Evolutionary conservation across 1,139 yeast species (phyloP).

Genomic region (Torulaspora globosa): DNA sequence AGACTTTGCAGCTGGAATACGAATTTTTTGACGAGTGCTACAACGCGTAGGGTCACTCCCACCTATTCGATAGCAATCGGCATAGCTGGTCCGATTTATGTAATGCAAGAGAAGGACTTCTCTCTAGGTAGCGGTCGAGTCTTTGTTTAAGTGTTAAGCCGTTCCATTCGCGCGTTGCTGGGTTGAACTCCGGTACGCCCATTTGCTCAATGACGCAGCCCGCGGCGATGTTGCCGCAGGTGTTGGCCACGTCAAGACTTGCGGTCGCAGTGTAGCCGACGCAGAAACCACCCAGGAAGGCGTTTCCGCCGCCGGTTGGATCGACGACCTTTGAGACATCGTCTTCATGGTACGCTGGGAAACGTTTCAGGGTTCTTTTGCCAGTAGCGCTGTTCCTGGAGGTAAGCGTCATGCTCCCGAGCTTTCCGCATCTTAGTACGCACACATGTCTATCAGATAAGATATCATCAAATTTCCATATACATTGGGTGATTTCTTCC

Average conservation of each 20-base stretch:
- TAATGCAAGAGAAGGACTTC: neutral
- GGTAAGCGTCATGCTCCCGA: conserved; percentile 52
- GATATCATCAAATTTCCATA: conserved; percentile 41
- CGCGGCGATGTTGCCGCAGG: conserved; percentile 73
- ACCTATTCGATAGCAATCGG: conserved; percentile 7
- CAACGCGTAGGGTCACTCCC: conserved; percentile 22
- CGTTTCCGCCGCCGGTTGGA: conserved; percentile 94
- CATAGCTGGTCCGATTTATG: conserved; percentile 10
- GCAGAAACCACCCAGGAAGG: conserved; percentile 78
- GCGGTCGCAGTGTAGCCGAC: conserved; percentile 53
- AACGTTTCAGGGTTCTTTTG: conserved; percentile 38
- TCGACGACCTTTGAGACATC: conserved; percentile 54
- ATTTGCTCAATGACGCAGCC: conserved; percentile 73
- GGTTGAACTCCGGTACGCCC: conserved; percentile 56
- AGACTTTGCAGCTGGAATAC: conserved; percentile 42
- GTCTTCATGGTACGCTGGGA: conserved; percentile 67
- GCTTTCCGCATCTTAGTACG: conserved; percentile 66
- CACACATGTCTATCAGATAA: conserved; percentile 38
- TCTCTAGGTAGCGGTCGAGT: conserved; percentile 21
- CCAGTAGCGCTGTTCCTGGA: conserved; percentile 14
- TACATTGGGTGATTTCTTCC: conserved; percentile 43
- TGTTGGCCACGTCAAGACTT: conserved; percentile 53
- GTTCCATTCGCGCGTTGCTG: conserved; percentile 51
- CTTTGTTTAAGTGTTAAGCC: conserved; percentile 37
- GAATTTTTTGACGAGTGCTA: conserved; percentile 49